Conservation (phyloP, 2,329 filamentous ascomycete species). For the Aspergillus latus region DNA sequence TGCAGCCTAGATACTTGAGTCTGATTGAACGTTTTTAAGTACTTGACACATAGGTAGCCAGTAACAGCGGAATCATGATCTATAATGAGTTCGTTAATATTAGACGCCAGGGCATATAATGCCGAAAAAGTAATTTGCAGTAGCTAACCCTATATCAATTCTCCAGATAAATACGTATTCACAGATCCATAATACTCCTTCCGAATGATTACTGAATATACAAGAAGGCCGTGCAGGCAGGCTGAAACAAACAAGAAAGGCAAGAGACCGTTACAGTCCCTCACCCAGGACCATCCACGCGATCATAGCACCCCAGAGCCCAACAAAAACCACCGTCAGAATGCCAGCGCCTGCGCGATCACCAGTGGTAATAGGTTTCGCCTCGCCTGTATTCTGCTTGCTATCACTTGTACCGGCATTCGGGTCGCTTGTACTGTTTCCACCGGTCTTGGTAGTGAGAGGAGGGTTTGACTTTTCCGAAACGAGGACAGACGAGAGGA, state of each 20-base stretch:
- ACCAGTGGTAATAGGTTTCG: slow-evolving; percentile 28
- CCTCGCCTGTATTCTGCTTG: background rate
- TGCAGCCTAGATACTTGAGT: too few relatives aligned
- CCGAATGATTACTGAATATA: background rate
- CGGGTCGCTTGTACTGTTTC: slow-evolving; percentile 48
- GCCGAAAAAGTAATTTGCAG: background rate
- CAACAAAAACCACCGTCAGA: slow-evolving; percentile 35
- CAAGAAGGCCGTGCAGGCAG: background rate
- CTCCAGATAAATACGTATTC: background rate
- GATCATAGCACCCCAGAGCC: slow-evolving; percentile 29
- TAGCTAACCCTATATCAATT: background rate
- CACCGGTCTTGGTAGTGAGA: slow-evolving; percentile 51
- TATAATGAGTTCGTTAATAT: too few relatives aligned
- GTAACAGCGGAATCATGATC: too few relatives aligned
- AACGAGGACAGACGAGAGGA: slow-evolving; percentile 62
- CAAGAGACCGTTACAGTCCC: background rate
- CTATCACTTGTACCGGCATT: slow-evolving; percentile 31
- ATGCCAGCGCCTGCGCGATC: slow-evolving; percentile 43
- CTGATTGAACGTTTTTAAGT: too few relatives aligned
- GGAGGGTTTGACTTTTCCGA: slow-evolving; percentile 41
- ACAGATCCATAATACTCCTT: background rate
- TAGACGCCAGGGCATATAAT: background rate
- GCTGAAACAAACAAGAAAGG: background rate
- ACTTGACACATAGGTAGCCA: too few relatives aligned
- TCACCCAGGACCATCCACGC: slow-evolving; percentile 34